A percentile compares a stretch with the other conserved stretches of the same genome.
These are phyloP conservation scores for Scleroderma citrinum DNA, from an alignment of 768 basidiomycete species.

Conservation along the genomic window DNA sequence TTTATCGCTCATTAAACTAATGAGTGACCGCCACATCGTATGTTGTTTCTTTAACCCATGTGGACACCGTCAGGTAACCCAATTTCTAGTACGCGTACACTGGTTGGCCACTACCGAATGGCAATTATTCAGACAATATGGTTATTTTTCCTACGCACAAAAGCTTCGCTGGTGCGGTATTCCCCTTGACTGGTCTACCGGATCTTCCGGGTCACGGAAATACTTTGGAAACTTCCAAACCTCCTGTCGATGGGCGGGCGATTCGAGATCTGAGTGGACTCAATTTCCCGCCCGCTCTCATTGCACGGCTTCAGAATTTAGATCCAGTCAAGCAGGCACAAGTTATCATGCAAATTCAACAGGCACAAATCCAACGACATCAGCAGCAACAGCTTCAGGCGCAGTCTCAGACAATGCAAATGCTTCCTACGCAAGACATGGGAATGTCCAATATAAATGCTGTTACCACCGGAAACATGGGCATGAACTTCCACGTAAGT, in stretches of 20 bases:
- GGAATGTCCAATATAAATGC: conserved; percentile 4
- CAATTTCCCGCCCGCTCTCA: conserved; percentile 7
- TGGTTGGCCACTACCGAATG: conserved; percentile 43
- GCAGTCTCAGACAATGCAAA: conserved; percentile 12
- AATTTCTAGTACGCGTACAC: conserved; percentile 41
- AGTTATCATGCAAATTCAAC: conserved; percentile 12
- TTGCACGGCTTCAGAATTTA: conserved; percentile 18
- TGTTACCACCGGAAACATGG: conserved; percentile 5
- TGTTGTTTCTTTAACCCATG: conserved; percentile 14
- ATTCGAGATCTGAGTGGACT: background rate
- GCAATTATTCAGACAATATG: conserved; percentile 38
- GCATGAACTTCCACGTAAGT: conserved; percentile 17
- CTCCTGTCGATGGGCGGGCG: conserved; percentile 5
- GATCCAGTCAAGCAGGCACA: conserved; percentile 20
- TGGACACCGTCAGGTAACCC: conserved; percentile 1
- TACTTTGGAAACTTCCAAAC: conserved; percentile 2
- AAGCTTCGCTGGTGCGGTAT: conserved; percentile 42
- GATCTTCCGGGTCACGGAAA: conserved; percentile 26
- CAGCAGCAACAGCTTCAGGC: conserved; percentile 20
- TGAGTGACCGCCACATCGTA: conserved; percentile 42
- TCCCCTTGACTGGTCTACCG: conserved; percentile 47
- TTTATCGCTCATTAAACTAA: conserved; percentile 34
- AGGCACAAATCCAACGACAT: conserved; percentile 17
- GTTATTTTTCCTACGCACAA: conserved; percentile 39
- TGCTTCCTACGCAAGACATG: background rate